phyloP scores from a whole-genome alignment of 225 moss, liverwort and hornwort genomes.

The Pleurozium schreberi region DNA sequence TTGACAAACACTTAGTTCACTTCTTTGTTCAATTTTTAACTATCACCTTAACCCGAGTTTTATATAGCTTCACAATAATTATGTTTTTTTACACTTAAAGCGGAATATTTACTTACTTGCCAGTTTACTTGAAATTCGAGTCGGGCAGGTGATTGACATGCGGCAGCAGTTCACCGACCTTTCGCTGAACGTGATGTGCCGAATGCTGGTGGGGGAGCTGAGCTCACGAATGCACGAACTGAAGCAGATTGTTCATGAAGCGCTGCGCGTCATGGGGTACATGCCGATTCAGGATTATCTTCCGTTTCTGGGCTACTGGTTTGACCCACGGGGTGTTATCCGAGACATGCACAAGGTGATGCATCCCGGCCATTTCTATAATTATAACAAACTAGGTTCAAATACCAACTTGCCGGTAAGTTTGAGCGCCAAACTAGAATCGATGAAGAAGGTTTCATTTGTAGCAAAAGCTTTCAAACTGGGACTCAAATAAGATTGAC shows the following conservation, averaged over 20 bases:
- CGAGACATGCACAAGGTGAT: conserved; percentile 10
- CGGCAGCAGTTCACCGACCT: background rate
- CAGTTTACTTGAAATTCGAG: background rate
- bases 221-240: background rate
- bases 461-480: background rate
- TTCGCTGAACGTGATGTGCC: conserved; percentile 23
- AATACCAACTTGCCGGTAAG: background rate
- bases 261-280: background rate
- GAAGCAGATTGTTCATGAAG: background rate
- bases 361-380: no score
- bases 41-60: no score
- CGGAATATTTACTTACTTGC: background rate
- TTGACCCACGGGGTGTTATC: background rate
- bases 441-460: no score
- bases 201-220: conserved; percentile 2
- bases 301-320: conserved; percentile 3
- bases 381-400: background rate
- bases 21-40: background rate
- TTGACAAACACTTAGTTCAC: background rate
- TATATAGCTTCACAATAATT: background rate
- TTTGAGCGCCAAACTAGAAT: background rate
- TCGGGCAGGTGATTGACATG: background rate
- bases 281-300: conserved; percentile 10
- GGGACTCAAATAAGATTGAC: background rate
- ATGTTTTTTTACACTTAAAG: no score